Base-by-base conservation (phyloP, 257 asterid genomes). In the Jaltomata sinuosa region DNA sequence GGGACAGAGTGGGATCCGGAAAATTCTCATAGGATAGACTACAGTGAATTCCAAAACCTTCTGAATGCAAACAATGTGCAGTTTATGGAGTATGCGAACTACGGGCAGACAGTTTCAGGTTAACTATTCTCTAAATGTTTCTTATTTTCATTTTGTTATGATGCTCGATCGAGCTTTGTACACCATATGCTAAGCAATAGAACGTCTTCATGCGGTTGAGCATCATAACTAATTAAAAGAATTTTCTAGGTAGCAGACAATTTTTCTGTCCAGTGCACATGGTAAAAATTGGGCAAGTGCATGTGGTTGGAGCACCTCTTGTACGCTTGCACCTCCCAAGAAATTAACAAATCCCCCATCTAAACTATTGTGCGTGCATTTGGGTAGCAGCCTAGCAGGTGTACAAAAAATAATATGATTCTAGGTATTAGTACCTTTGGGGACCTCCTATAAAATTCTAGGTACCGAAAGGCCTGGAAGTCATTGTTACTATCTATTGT, bases 1-100 rank as follows among this genome's bases (percentile, higher is more conserved):
- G 99, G 99, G 83, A 94, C 99, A 0, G 95, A 96, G 83, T 96
- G 98, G 97, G 98, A 94, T 72, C 99, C 99, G 29, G 97, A 85
- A 87, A 89, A 83, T 87, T 94, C 99, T 84, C 96, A 93, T 86
- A 72, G 85, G 86, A 96, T 96, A 84, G 88, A 90, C 72, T 96
- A 91, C 86, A 95, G 98, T 85, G 97, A 96, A 87, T 96, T 96
- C 88, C 92, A 88, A 93, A 90, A 89, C 80, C 98, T 96, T 88
- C 95, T 96, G 68, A 91, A 96, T 82, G 91, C 98, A 27, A 94
- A 92, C 86, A 93, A 92, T 88, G 97, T 96, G 59, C 94, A 92
- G 79, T 96, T 92, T 69, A 94, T 96, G 97, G 99, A 96, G 94
- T 96, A 96, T 86, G 89, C 98, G 36, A 96, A 96, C 85, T 96